Evolutionary conservation across 179 eudicot genomes (phyloP), one percentile per base, ranked within the genome.

Genomic region (Vitellaria paradoxa): DNA sequence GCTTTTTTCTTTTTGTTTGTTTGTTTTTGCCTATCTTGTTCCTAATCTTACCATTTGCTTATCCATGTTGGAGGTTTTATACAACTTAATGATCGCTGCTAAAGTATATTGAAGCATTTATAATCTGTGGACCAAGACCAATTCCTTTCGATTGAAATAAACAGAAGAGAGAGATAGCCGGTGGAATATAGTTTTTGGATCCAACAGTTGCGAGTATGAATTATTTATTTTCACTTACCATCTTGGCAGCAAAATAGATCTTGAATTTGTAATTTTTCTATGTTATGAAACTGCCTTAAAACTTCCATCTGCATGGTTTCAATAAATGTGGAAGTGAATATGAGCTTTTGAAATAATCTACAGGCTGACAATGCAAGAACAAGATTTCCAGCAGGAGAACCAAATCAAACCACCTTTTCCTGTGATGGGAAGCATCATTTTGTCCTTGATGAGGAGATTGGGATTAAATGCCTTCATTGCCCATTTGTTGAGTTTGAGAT

Each of bases 401-500:
- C 21, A 70, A 49, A 26, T 18, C 86, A 61, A 61, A 24, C 50
- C 55, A 60, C 37, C 30, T 77, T 72, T 18, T 84, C 85, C 52
- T 46, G 72, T 70, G 50, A 71, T 24, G 89, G 87, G 68, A 80
- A 72, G 12, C 89, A 86, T 66, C 50, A 78, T 69, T 74, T 86
- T 37, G 72, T 82, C 42, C 72, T 90, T 70, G 90, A 87, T 59
- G 90, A 86, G 76, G 87, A 88, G 71, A 82, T 86, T 26, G 93
- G 93, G 46, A 74, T 83, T 72, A 81, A 80, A 52, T 89, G 93
- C 49, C 76, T 76, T 50, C 65, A 76, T 52, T 89, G 93, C 77
- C 82, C 87, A 67, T 79, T 73, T 79, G 91, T 89, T 20, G 65
- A 79, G 77, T 82, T 86, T 24, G 91, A 88, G 86, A 88, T 85